phyloP scores from a whole-genome alignment of 2,329 filamentous ascomycete genomes.

The Pyricularia sp. region DNA sequence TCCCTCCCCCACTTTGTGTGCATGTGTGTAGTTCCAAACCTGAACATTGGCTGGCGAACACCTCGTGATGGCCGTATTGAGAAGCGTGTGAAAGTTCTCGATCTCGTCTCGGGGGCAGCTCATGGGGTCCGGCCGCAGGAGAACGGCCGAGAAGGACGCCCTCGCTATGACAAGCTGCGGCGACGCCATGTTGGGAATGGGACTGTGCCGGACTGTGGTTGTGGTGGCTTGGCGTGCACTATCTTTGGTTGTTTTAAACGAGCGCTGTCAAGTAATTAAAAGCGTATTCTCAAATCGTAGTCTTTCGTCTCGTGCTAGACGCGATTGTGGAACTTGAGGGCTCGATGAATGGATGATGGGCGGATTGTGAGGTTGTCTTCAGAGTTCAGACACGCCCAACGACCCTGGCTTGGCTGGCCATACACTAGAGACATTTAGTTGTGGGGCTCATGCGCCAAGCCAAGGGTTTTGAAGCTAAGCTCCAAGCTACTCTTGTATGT shows the following conservation, averaged over 20 bases:
- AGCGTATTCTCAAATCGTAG: not conserved
- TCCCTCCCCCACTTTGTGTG: slow-evolving; percentile 6
- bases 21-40: slow-evolving; percentile 55
- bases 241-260: not conserved
- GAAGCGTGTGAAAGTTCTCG: slow-evolving; percentile 55
- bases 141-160: slow-evolving; percentile 64
- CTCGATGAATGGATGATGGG: not conserved
- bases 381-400: not conserved
- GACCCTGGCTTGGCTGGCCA: not conserved
- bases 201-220: not conserved
- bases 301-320: not conserved
- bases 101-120: slow-evolving; percentile 61
- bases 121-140: slow-evolving; percentile 65
- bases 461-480: not conserved
- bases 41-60: slow-evolving; percentile 78
- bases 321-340: too few species aligned
- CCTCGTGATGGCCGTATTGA: slow-evolving; percentile 56
- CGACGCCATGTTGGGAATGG: slow-evolving; percentile 43
- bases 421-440: not conserved
- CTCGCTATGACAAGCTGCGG: slow-evolving; percentile 70
- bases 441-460: not conserved
- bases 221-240: not conserved
- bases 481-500: not conserved
- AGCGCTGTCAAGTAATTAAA: not conserved
- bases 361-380: not conserved